phyloP scores from a whole-genome alignment of 2,329 filamentous ascomycete genomes.

The Dactylonectria macrodidyma region DNA sequence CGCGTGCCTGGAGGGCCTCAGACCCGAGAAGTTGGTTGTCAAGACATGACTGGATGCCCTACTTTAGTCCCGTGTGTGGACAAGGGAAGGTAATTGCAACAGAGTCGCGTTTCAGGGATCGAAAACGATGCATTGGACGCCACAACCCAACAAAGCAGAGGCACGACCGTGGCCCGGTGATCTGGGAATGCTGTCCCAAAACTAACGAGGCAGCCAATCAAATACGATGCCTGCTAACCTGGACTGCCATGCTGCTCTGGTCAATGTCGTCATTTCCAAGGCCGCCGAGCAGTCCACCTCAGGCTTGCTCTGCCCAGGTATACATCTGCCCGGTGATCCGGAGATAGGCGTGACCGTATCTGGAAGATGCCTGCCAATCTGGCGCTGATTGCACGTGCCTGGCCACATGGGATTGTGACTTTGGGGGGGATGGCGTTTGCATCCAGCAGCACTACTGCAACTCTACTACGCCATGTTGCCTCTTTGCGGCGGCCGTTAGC shows the following conservation, averaged over 20 bases:
- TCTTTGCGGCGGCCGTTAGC: not conserved
- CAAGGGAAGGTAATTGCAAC: constrained; percentile 8
- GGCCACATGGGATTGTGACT: not conserved
- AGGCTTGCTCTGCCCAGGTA: no score
- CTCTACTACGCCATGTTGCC: not conserved
- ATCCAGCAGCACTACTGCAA: not conserved
- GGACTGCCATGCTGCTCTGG: not conserved
- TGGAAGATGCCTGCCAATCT: constrained; percentile 6
- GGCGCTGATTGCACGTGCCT: constrained; percentile 1
- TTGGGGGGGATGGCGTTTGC: not conserved
- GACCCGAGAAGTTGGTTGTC: constrained; percentile 2
- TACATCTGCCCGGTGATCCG: not conserved
- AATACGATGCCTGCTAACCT: not conserved
- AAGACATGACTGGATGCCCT: not conserved
- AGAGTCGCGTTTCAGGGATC: not conserved
- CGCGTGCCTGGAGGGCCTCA: constrained; percentile 20
- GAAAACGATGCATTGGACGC: not conserved
- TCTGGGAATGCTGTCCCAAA: not conserved
- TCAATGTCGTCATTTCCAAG: not conserved
- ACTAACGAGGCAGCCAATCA: not conserved
- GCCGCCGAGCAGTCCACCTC: no score
- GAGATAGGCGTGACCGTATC: constrained; percentile 21
- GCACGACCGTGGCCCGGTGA: not conserved
- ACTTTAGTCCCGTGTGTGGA: not conserved
- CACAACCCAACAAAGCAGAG: not conserved